Conservation (phyloP, 768 basidiomycete genomes). For the Tulasnella sp. region DNA sequence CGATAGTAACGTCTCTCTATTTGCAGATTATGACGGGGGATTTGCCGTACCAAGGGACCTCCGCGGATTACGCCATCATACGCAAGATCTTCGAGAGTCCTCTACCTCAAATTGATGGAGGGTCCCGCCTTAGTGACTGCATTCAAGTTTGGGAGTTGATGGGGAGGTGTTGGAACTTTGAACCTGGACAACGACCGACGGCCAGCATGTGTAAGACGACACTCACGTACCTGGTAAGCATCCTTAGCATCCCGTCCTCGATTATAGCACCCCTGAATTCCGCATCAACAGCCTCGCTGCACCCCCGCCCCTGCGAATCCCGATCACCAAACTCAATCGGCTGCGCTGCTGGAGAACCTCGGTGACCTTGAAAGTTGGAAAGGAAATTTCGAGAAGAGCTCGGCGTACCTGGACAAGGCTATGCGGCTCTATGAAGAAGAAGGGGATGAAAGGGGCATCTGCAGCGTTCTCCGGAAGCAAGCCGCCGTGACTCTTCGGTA, state of each 20-base stretch:
- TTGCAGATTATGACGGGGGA: background rate
- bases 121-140: background rate
- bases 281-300: background rate
- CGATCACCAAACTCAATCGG: background rate
- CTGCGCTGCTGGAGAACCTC: background rate
- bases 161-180: background rate
- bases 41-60: background rate
- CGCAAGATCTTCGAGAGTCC: conserved; percentile 5
- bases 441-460: background rate
- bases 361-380: background rate
- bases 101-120: background rate
- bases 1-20: background rate
- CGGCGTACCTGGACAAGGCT: background rate
- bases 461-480: background rate
- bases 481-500: background rate
- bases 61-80: background rate
- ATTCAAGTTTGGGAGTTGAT: background rate
- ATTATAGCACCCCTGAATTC: background rate
- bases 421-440: background rate
- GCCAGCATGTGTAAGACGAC: background rate
- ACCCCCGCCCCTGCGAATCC: background rate
- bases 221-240: background rate
- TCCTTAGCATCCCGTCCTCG: background rate
- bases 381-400: background rate
- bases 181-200: background rate